Base-by-base conservation (phyloP, 345 rosid species). In the Corchorus olitorius region DNA sequence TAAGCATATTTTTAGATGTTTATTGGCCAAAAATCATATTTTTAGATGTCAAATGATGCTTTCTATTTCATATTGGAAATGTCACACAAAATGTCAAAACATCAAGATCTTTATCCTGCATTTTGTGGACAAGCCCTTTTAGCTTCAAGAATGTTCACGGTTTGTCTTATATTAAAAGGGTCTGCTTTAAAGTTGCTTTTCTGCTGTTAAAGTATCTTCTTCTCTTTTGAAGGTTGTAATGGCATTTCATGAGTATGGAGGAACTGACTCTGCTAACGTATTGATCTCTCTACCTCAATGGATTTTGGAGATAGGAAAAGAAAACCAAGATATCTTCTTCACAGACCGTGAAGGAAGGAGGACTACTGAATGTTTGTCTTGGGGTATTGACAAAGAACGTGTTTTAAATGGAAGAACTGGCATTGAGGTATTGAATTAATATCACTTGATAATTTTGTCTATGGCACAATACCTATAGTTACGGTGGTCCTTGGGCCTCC, bases 191-290 rank as follows among this genome's bases (percentile, higher is more conserved):
- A n/a, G 49, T 79, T 74, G 33, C n/a, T 17, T 50, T 68, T 70
- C 69, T 76, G 60, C 70, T 71, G 76, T 74, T 74, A 48, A 72
- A 78, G 55, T 80, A 19, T 50, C 46, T 81, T 48, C 48, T 55
- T 62, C 34, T 72, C 69, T 77, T 77, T 41, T 88, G 89, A 85
- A 95, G 99, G 97, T 93, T 78, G 94, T 90, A 71, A 84, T 95
- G 97, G 97, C 96, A 75, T 94, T 93, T 88, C 97, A 94, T 79
- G 98, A 94, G 76, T 88, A 81, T 86, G 92, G 93, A 83, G 89
- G 88, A 83, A 86, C 78, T 72, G 89, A 86, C 74, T 75, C 97
- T 54, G 83, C 81, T 75, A 86, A 84, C 46, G 79, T 79, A 56
- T 73, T 87, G 74, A 86, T 89, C 80, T 77, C 94, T n/a, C 89